Conservation (phyloP, 2,329 filamentous ascomycete genomes). For the Zymoseptoria brevis region DNA sequence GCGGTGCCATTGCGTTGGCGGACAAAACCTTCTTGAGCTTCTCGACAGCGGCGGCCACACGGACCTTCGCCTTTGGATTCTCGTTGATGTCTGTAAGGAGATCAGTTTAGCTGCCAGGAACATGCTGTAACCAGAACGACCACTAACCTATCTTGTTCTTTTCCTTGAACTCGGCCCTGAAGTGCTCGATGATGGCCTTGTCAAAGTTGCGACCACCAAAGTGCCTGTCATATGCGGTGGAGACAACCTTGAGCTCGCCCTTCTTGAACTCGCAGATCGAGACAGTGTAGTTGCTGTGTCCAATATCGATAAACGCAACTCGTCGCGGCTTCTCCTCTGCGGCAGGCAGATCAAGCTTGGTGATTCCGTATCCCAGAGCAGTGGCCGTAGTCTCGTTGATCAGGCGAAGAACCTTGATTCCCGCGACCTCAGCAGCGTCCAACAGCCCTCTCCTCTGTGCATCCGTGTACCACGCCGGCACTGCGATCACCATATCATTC, state of each 20-base stretch:
- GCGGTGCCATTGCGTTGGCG: slow-evolving; percentile 81
- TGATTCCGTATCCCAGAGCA: slow-evolving; percentile 94
- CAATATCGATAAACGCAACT: slow-evolving; percentile 88
- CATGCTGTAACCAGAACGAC: no score
- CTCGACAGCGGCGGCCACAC: slow-evolving; percentile 81
- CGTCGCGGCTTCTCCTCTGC: slow-evolving; percentile 87
- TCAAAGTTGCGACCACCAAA: slow-evolving; percentile 98
- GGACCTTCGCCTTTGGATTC: slow-evolving; percentile 81
- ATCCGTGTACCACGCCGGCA: slow-evolving; percentile 96
- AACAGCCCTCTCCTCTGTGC: slow-evolving; percentile 80
- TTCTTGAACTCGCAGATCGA: slow-evolving; percentile 95
- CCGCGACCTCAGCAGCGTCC: slow-evolving; percentile 87
- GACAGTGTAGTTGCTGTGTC: slow-evolving; percentile 91
- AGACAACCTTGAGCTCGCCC: slow-evolving; percentile 89
- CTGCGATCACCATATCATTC: slow-evolving; percentile 85
- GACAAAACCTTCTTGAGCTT: slow-evolving; percentile 98
- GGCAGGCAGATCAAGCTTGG: slow-evolving; percentile 83
- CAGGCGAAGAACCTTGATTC: slow-evolving; percentile 81
- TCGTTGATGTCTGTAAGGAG: slow-evolving; percentile 57
- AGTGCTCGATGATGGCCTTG: slow-evolving; percentile 87
- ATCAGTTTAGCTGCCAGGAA: no score
- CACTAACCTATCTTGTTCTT: slow-evolving; percentile 75
- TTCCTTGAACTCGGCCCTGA: slow-evolving; percentile 90
- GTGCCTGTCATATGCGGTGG: slow-evolving; percentile 87
- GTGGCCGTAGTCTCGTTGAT: slow-evolving; percentile 98